A percentile compares a stretch with the other conserved stretches of the same genome.
phyloP scores from a whole-genome alignment of 805 yeast species.

The Nakazawaea ishiwadae region DNA sequence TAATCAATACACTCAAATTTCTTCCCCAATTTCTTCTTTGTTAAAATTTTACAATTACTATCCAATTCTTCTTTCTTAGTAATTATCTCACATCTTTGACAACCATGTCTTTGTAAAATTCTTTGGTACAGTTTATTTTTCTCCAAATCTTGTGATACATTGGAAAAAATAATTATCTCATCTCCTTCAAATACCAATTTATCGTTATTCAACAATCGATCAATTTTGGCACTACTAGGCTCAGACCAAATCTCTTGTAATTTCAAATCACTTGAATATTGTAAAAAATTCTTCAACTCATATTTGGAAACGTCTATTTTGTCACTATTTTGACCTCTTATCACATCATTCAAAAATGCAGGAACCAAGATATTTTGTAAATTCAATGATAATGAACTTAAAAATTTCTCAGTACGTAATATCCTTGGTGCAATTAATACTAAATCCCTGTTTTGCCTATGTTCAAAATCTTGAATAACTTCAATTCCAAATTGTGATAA shows the following conservation, averaged over 20 bases:
- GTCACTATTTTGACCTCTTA: neutral
- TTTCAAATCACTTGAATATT: conserved; percentile 5
- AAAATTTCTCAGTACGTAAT: conserved; percentile 84
- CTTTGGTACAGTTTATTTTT: conserved; percentile 8
- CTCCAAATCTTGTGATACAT: neutral
- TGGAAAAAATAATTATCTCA: neutral
- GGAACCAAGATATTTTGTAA: conserved; percentile 9
- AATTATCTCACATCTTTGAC: neutral
- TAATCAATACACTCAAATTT: conserved; percentile 6
- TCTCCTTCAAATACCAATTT: neutral
- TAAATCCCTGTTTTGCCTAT: conserved; percentile 32
- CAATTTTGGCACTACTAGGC: neutral
- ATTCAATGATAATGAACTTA: conserved; percentile 22
- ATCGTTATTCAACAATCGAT: neutral
- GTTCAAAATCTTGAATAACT: conserved; percentile 30
- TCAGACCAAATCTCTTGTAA: conserved; percentile 9
- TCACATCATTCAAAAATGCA: neutral
- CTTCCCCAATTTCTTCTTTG: conserved; percentile 7
- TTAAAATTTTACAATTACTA: neutral
- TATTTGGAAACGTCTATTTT: neutral
- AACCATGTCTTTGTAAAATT: conserved; percentile 11
- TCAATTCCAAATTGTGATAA: conserved; percentile 50
- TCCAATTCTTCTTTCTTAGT: neutral
- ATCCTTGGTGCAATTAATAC: conserved; percentile 74
- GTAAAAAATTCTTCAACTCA: neutral